Base-by-base conservation (phyloP, 2,329 filamentous ascomycete genomes). In the Diaporthe velutina region DNA sequence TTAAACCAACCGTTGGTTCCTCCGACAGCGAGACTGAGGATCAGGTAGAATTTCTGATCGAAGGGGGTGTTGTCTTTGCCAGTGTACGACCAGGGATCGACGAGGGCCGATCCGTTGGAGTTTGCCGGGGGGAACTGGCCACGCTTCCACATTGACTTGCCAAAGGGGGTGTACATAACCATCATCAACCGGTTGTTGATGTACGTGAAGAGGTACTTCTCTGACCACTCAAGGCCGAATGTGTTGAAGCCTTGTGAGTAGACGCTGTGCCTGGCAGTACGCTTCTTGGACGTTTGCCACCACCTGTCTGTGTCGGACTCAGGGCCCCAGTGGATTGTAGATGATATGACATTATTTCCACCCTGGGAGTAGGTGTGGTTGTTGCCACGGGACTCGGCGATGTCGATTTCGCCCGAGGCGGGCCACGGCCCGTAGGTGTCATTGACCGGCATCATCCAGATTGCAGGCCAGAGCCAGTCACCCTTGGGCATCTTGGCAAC, bases 401-500 rank as follows among this genome's bases (percentile, higher is more conserved):
- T 94, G 81, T 97, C 95, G 70, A 97, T 97, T 83, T 97, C 94
- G 60, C 95, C 95, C 12, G 93, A 95, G 10, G 86, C 84, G 1
- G 95, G 95, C 95, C 95, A 97, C 1, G 88, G 79, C 1, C 95
- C 95, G 81, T 97, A 97, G 0, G 86, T 91, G 71, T 91, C 88
- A 57, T 92, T 87, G 61, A 90, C 91, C 1, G 95, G 95, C 86
- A 97, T 87, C 93, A 97, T 94, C 93, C 94, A 96, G 80, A 97
- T 96, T n/a, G 94, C 94, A 2, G 95, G 95, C 95, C 95, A 97
- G 15, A 97, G 88, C 95, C 95, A 97, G 84, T 97, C 94, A 71
- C 95, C 95, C 64, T 86, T 83, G 6, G 95, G 94, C 38, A 97
- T 85, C 83, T 93, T 93, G 35, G 95, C 95, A 1, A 89, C 91